These are phyloP conservation scores for Biscutella laevigata DNA, from an alignment of 441 rosid genomes.

Conservation along the genomic window DNA sequence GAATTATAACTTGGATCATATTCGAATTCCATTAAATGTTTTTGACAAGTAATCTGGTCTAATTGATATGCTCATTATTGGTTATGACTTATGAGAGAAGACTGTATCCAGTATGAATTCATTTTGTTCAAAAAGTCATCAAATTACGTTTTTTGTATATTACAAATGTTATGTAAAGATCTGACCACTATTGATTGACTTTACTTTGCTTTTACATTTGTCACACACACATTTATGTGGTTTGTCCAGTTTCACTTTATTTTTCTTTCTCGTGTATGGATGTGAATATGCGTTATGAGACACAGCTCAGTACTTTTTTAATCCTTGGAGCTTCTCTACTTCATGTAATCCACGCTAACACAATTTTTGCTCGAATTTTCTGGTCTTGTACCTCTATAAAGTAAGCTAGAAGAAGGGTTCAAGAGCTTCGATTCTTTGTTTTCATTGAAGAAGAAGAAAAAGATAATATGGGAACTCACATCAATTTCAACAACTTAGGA, in stretches of 20 bases:
- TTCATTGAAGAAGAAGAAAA: conserved; percentile 2
- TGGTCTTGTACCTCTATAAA: background rate
- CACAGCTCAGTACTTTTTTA: background rate
- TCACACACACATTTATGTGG: conserved; percentile 14
- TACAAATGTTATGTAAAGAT: conserved; percentile 20
- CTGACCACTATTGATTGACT: conserved; percentile 13
- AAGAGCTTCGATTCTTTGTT: background rate
- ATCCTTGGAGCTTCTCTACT: background rate
- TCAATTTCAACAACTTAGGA: conserved; percentile 40
- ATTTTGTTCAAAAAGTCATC: conserved; percentile 6
- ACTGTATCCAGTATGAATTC: conserved; percentile 7
- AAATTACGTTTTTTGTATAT: too few species aligned
- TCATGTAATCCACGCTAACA: conserved; percentile 13
- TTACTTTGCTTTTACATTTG: conserved; percentile 18
- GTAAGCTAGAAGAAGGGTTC: background rate
- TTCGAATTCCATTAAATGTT: background rate
- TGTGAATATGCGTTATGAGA: conserved; percentile 11
- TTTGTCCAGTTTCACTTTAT: background rate
- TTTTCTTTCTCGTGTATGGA: conserved; percentile 1
- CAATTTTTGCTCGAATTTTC: background rate
- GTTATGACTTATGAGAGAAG: background rate
- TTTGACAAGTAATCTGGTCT: background rate
- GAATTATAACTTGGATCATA: background rate
- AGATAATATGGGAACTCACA: conserved; percentile 30
- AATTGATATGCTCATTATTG: conserved; percentile 1